phyloP scores from a whole-genome alignment of 768 basidiomycete genomes.

The Rhodosporidiobolus sp. region DNA sequence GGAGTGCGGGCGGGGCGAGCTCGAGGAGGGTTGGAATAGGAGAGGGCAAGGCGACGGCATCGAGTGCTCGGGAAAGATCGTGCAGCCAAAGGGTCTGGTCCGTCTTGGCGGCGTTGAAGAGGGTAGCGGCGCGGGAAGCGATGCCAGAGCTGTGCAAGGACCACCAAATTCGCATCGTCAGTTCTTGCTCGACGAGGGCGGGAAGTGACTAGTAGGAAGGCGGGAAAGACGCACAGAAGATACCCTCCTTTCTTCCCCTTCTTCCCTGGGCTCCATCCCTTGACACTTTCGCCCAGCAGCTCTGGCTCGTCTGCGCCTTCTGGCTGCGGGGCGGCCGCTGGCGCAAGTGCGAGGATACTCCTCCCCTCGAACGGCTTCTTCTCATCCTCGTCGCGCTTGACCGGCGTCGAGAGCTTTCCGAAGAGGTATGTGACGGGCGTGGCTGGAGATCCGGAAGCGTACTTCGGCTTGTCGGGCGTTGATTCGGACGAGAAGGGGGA shows the following conservation, averaged over 20 bases:
- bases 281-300: background rate
- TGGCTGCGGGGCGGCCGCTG: background rate
- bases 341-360: background rate
- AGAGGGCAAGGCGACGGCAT: background rate
- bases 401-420: fast-evolving
- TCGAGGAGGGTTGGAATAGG: background rate
- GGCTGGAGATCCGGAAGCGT: fast-evolving
- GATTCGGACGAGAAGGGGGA: background rate
- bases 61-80: constrained; percentile 13
- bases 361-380: background rate
- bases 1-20: background rate
- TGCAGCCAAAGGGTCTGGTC: constrained; percentile 29
- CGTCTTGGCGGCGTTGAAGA: constrained; percentile 4
- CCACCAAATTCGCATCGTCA: no score
- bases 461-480: background rate
- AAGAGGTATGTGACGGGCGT: background rate
- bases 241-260: constrained; percentile 3
- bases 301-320: fast-evolving
- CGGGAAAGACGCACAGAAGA: constrained; percentile 5
- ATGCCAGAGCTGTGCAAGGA: background rate
- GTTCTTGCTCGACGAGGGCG: no score
- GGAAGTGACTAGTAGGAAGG: no score
- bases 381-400: background rate
- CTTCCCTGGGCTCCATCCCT: constrained; percentile 7
- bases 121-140: background rate